Evolutionary conservation across 202 grass and related monocot species (phyloP).

Genomic region (Carex arenaria): DNA sequence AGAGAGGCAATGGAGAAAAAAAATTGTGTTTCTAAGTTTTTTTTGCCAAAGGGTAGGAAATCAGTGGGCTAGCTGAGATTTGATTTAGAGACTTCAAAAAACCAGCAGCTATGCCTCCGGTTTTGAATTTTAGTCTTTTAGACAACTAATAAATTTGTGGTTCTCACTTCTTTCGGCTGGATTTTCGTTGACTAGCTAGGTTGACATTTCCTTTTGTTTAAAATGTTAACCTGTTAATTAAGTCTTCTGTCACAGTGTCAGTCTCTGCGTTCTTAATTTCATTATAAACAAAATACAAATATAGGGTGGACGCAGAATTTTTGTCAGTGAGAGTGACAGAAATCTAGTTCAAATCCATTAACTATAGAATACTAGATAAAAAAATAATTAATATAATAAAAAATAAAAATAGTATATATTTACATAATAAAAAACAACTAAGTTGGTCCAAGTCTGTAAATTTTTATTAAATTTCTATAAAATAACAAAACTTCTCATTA

Average conservation of each 20-base stretch:
- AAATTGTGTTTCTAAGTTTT: background rate
- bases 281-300: no score
- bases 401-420: no score
- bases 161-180: background rate
- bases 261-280: background rate
- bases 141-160: background rate
- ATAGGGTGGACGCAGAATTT: no score
- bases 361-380: no score
- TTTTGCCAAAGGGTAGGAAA: background rate
- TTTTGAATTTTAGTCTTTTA: constrained; percentile 18
- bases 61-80: constrained; percentile 44
- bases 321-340: no score
- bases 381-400: no score
- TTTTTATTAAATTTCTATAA: no score
- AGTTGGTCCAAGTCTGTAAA: no score
- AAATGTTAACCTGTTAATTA: background rate
- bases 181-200: constrained; percentile 6
- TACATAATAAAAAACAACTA: no score
- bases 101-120: constrained; percentile 39
- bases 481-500: no score
- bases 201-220: background rate
- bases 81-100: constrained; percentile 2
- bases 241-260: background rate
- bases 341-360: no score
- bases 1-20: background rate